These are phyloP conservation scores for Plantago lanceolata DNA, from an alignment of 305 asterid species.

Conservation along the genomic window DNA sequence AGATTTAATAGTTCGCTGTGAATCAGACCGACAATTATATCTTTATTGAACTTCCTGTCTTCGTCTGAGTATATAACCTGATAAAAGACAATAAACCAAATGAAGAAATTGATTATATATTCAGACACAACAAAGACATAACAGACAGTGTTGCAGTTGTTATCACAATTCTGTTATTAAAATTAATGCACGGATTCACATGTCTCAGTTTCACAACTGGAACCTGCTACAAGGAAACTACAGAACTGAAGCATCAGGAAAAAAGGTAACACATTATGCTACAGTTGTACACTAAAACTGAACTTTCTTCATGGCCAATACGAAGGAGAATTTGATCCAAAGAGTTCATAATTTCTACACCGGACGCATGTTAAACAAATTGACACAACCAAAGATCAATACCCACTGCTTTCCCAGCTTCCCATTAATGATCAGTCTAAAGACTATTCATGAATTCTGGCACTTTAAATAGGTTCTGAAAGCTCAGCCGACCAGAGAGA, in stretches of 20 bases:
- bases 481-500: not conserved
- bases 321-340: no score
- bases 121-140: constrained; percentile 5
- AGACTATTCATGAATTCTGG: not conserved
- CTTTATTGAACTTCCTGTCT: constrained; percentile 83
- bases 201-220: not conserved
- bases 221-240: not conserved
- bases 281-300: no score
- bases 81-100: constrained; percentile 23
- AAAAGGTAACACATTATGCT: not conserved
- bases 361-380: not conserved
- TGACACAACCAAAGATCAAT: not conserved
- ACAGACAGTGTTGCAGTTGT: not conserved
- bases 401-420: not conserved
- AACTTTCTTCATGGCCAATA: not conserved
- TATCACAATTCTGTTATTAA: not conserved
- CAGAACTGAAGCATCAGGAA: not conserved
- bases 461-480: not conserved
- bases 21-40: constrained; percentile 80
- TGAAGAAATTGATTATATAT: not conserved
- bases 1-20: constrained; percentile 74
- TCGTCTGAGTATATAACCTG: constrained; percentile 94
- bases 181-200: not conserved
- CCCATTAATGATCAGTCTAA: no score
- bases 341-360: no score